phyloP scores from a whole-genome alignment of 2,329 filamentous ascomycete species.

The Golovinomyces cichoracearum region DNA sequence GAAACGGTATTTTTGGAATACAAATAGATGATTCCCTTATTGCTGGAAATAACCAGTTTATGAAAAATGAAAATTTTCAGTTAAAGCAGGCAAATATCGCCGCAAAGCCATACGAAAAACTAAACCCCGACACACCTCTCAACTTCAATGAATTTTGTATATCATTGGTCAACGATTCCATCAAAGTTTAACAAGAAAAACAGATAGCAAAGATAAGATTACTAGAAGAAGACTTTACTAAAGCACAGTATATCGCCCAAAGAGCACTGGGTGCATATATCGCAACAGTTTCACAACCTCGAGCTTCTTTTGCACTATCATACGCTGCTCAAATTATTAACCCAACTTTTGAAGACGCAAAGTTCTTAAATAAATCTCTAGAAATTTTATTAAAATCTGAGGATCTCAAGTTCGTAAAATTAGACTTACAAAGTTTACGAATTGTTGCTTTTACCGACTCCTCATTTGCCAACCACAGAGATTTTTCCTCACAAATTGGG shows the following conservation, averaged over 20 bases:
- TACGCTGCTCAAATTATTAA: conserved; percentile 1
- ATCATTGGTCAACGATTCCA: neutral
- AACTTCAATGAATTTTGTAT: neutral
- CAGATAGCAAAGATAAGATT: neutral
- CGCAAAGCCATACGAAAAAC: neutral
- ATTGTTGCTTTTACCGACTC: neutral
- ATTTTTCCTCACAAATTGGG: neutral
- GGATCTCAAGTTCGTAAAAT: neutral
- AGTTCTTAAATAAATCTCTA: neutral
- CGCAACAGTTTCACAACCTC: conserved; percentile 1
- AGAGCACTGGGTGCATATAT: neutral
- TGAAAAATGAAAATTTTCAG: neutral
- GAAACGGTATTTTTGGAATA: conserved; percentile 1
- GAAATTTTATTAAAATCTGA: neutral
- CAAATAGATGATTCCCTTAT: conserved; percentile 2
- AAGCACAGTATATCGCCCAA: neutral
- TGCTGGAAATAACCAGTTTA: neutral
- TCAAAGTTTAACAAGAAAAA: neutral
- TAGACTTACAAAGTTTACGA: neutral
- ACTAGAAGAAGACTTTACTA: neutral
- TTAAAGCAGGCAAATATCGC: neutral
- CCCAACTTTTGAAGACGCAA: neutral
- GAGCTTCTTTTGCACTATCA: conserved; percentile 2
- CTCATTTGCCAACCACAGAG: neutral
- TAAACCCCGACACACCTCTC: neutral